These are phyloP conservation scores for Coemansia sp. DNA, from an alignment of 192 early-diverging fungal species.

Conservation along the genomic window DNA sequence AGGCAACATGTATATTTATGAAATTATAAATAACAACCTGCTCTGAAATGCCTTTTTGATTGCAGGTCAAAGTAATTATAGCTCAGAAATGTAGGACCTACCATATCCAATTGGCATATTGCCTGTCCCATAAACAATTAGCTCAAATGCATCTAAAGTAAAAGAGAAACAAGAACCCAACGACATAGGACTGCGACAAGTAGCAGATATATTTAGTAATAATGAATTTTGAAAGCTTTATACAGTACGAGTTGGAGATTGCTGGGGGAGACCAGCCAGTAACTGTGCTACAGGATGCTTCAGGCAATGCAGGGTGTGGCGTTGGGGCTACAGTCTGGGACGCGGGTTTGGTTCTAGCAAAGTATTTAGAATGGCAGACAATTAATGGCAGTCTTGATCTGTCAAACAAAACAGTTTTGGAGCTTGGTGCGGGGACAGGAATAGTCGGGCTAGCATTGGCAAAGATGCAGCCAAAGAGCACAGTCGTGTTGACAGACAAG, in stretches of 20 bases:
- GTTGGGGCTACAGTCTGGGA: slow-evolving; percentile 47
- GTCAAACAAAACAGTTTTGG: slow-evolving; percentile 26
- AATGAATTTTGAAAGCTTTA: slow-evolving; percentile 17
- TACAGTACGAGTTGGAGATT: slow-evolving; percentile 33
- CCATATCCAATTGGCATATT: too few relatives aligned
- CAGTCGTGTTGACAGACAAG: slow-evolving; percentile 35
- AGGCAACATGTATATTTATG: too few relatives aligned
- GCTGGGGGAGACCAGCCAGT: slow-evolving; percentile 9
- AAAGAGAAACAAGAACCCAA: too few relatives aligned
- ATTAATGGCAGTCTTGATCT: slow-evolving; percentile 18
- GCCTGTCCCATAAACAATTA: too few relatives aligned
- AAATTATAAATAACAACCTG: too few relatives aligned
- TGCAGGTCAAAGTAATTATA: too few relatives aligned
- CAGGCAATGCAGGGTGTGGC: slow-evolving; percentile 18
- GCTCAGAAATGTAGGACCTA: too few relatives aligned
- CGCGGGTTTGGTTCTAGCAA: slow-evolving; percentile 32
- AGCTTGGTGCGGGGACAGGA: slow-evolving; percentile 42
- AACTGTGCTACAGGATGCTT: slow-evolving; percentile 32
- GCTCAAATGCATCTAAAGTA: too few relatives aligned
- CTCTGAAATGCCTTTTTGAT: too few relatives aligned
- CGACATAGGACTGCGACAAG: too few relatives aligned
- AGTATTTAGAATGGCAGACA: slow-evolving; percentile 34
- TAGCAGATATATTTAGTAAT: not conserved
- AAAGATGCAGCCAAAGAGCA: slow-evolving; percentile 21
- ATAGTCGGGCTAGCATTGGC: slow-evolving; percentile 35